Evolutionary conservation across 139 green algal genomes (phyloP).

Genomic region (Chlamydomonas urium): DNA sequence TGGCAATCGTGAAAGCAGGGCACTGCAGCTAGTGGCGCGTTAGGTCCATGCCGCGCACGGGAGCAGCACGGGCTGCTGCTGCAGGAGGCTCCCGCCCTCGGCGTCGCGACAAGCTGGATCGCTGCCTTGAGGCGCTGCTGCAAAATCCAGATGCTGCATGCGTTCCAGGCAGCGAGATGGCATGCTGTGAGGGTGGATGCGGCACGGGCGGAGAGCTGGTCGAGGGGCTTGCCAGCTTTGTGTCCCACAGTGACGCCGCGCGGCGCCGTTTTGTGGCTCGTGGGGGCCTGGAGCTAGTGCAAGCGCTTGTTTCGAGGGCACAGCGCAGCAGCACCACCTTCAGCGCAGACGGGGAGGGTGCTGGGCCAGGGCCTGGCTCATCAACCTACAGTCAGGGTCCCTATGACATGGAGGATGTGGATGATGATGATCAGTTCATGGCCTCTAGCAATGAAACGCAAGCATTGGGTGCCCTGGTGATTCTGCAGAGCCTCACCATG

Average conservation of each 20-base stretch:
- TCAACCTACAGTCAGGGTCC: no score
- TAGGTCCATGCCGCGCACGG: no score
- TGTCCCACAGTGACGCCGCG: slow-evolving; percentile 13
- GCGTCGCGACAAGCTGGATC: slow-evolving; percentile 9
- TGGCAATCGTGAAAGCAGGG: no score
- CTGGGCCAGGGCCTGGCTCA: neutral
- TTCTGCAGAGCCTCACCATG: slow-evolving; percentile 18
- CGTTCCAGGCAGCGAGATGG: slow-evolving; percentile 9
- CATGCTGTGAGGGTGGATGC: slow-evolving; percentile 15
- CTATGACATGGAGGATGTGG: no score
- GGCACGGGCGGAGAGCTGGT: slow-evolving; percentile 10
- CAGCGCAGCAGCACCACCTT: no score
- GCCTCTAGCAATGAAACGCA: no score
- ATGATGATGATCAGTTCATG: no score
- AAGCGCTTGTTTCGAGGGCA: neutral
- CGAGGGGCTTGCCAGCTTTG: slow-evolving; percentile 11
- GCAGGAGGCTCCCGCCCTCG: no score
- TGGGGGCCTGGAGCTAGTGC: slow-evolving; percentile 6
- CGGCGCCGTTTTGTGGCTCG: neutral
- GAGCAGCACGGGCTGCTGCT: no score
- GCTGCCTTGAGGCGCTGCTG: slow-evolving; percentile 8
- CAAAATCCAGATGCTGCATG: slow-evolving; percentile 17
- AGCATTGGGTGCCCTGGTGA: slow-evolving; percentile 3
- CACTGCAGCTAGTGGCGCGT: no score
- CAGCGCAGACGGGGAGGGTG: neutral